Evolutionary conservation across 176 grass and related monocot genomes (phyloP), one percentile per base, ranked within the genome.

Genomic region (Tuctoria greenei): DNA sequence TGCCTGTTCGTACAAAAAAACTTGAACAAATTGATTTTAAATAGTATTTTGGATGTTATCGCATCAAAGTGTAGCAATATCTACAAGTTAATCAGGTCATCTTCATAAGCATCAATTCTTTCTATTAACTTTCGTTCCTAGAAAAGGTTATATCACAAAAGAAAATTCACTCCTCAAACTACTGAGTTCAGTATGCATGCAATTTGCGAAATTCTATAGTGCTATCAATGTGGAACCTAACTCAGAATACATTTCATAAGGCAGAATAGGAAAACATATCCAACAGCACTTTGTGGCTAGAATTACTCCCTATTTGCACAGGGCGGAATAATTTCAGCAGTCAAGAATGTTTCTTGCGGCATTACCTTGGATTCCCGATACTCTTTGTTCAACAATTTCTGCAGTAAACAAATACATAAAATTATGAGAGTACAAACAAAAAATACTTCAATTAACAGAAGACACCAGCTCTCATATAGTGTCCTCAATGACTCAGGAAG

Each of bases 301-400:
- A 50, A 40, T 45, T 75, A 63, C 18, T 49, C 18, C 24, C n/a
- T 49, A 8, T 63, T 61, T 58, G 37, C 46, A 46, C 10, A 13
- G 2, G 4, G 51, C 1, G 54, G 9, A 43, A 67, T 11, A 43
- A 36, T 26, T 18, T 13, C 7, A 66, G 25, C 13, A 36, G 34
- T 75, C 62, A 75, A 70, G 27, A 40, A 39, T 40, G 27, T 56
- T 46, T 81, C n/a, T 26, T 76, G 20, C 27, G 51, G 34, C 67
- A 77, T 76, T 83, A 97, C 91, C 94, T 93, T 93, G 41, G 61
- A 82, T 83, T 85, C 90, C 43, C 51, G 77, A 63, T 72, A 74
- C 14, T 83, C 86, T 46, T 85, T 93, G 31, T 66, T 79, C 38
- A 93, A 67, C 34, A 81, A 89, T 80, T 85, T 89, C 90, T 93